Percentiles rank a stretch among this genome's conserved stretches.
Evolutionary conservation across 139 green algal species (phyloP).

Genomic region (Monoraphidium neglectum): DNA sequence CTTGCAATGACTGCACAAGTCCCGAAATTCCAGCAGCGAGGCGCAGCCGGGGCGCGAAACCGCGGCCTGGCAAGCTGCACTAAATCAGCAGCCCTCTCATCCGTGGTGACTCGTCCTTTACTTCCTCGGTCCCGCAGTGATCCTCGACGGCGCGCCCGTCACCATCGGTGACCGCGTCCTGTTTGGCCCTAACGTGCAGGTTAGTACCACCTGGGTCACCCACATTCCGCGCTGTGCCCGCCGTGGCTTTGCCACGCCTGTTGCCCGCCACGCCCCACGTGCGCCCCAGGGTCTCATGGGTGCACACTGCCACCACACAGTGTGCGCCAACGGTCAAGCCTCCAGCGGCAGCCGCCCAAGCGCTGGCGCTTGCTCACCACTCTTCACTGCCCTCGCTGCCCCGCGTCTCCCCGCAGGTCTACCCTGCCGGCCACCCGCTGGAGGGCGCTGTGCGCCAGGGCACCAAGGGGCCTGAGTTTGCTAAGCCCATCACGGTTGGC

Average conservation of each 20-base stretch:
- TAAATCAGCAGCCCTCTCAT: too few relatives aligned
- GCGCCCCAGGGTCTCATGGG: too few relatives aligned
- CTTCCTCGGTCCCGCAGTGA: too few relatives aligned
- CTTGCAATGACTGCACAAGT: too few relatives aligned
- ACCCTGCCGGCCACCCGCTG: slow-evolving; percentile 37
- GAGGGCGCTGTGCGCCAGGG: slow-evolving; percentile 25
- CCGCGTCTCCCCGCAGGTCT: slow-evolving; percentile 19
- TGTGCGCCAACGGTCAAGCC: neutral
- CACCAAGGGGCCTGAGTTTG: slow-evolving; percentile 41
- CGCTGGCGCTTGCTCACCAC: neutral
- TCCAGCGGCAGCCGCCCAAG: neutral
- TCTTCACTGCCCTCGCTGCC: neutral
- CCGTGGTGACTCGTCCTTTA: too few relatives aligned
- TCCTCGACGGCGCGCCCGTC: slow-evolving; percentile 48
- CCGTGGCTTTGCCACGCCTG: too few relatives aligned
- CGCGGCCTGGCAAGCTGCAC: too few relatives aligned
- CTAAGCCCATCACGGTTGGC: slow-evolving; percentile 44
- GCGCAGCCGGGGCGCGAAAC: too few relatives aligned
- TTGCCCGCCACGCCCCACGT: too few relatives aligned
- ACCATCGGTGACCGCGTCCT: slow-evolving; percentile 47
- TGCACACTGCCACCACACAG: neutral
- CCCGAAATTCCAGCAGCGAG: too few relatives aligned
- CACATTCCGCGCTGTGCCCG: too few relatives aligned
- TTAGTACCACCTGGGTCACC: neutral
- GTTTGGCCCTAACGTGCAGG: slow-evolving; percentile 48